A percentile compares a stretch with the other conserved stretches of the same genome.
Evolutionary conservation across 306 rosid genomes (phyloP).

Genomic region (Lathyrus tuberosus): DNA sequence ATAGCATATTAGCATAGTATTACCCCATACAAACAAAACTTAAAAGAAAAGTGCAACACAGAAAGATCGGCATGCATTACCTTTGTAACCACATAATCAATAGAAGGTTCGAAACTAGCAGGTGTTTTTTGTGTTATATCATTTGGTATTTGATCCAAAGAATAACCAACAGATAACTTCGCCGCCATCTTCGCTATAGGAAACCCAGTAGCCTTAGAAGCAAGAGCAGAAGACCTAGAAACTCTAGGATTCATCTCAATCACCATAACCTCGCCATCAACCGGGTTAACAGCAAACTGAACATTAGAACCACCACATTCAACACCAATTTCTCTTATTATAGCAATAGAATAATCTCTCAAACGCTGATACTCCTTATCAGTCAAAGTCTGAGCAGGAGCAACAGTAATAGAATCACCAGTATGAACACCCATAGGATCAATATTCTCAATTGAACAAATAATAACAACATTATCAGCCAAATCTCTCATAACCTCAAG

Average conservation of each 20-base stretch:
- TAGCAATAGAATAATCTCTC: slow-evolving; percentile 75
- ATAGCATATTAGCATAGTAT: not conserved
- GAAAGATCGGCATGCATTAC: slow-evolving; percentile 43
- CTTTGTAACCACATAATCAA: slow-evolving; percentile 98
- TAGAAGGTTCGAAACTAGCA: slow-evolving; percentile 96
- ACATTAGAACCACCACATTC: slow-evolving; percentile 92
- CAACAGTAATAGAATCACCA: slow-evolving; percentile 96
- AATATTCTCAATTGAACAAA: slow-evolving; percentile 96
- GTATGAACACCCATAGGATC: slow-evolving; percentile 99
- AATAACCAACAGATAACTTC: slow-evolving; percentile 83
- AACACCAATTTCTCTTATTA: slow-evolving; percentile 76
- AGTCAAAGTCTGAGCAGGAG: slow-evolving; percentile 91
- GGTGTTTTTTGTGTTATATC: slow-evolving; percentile 95
- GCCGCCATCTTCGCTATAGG: slow-evolving; percentile 99
- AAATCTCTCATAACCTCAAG: slow-evolving; percentile 98
- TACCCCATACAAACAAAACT: not conserved
- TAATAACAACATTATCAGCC: slow-evolving; percentile 94
- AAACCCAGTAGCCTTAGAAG: slow-evolving; percentile 94
- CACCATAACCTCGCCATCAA: slow-evolving; percentile 89
- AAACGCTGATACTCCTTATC: slow-evolving; percentile 96
- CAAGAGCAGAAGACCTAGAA: slow-evolving; percentile 89
- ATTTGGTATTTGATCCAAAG: slow-evolving; percentile 89
- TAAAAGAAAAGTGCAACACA: not conserved
- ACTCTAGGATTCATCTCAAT: slow-evolving; percentile 99
- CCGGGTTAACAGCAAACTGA: slow-evolving; percentile 90